phyloP scores from a whole-genome alignment of 2,329 filamentous ascomycete species.

The Colletotrichum acutatum region DNA sequence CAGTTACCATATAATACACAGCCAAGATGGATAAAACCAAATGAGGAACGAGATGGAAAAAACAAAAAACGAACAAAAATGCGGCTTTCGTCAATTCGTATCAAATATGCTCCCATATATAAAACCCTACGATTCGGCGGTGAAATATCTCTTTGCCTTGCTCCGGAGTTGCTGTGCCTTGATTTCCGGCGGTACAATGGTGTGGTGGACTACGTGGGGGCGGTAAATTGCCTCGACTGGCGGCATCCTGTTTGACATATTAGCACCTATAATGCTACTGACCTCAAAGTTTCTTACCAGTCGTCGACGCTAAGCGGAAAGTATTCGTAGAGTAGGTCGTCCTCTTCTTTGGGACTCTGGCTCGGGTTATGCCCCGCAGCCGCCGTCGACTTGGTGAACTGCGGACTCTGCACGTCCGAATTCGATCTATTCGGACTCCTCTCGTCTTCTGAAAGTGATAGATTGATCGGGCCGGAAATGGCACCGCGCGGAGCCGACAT shows the following conservation, averaged over 20 bases:
- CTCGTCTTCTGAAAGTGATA: slow-evolving; percentile 71
- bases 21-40: background rate
- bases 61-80: background rate
- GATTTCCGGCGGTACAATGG: slow-evolving; percentile 74
- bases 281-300: slow-evolving; percentile 61
- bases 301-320: slow-evolving; percentile 92
- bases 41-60: background rate
- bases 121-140: slow-evolving; percentile 63
- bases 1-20: background rate
- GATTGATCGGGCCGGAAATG: slow-evolving; percentile 56
- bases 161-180: slow-evolving; percentile 75
- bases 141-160: slow-evolving; percentile 79
- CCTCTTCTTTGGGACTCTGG: slow-evolving; percentile 77
- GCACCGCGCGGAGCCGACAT: slow-evolving; percentile 30
- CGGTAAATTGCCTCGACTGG: slow-evolving; percentile 91
- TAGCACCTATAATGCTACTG: slow-evolving; percentile 37
- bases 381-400: slow-evolving; percentile 51
- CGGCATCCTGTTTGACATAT: slow-evolving; percentile 70
- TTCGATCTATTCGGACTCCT: slow-evolving; percentile 64
- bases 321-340: slow-evolving; percentile 92
- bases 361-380: slow-evolving; percentile 51
- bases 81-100: slow-evolving; percentile 32
- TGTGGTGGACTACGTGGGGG: slow-evolving; percentile 94
- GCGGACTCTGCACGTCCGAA: slow-evolving; percentile 63
- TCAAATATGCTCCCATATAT: background rate